Percentiles rank a stretch among this genome's conserved stretches.
Evolutionary conservation across 768 basidiomycete genomes (phyloP).

Genomic region (Lepiota brunneoincarnata): DNA sequence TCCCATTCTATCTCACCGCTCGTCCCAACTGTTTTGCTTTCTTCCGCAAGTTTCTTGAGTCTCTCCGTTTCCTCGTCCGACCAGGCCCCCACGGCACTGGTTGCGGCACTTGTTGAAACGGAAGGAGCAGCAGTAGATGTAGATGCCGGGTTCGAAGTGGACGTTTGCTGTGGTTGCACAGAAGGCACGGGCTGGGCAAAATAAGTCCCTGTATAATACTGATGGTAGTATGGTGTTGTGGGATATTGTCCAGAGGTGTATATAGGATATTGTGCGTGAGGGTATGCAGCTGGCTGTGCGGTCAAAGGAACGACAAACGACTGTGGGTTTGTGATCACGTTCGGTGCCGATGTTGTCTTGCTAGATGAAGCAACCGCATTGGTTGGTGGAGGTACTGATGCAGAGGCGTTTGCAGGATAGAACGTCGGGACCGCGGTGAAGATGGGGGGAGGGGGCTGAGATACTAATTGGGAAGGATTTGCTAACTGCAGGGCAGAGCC

Average conservation of each 20-base stretch:
- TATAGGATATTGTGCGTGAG: constrained; percentile 43
- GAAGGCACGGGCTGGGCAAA: constrained; percentile 17
- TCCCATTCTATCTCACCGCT: constrained; percentile 79
- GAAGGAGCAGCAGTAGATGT: constrained; percentile 16
- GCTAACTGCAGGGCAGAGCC: constrained; percentile 48
- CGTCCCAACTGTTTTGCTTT: constrained; percentile 46
- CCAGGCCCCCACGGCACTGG: constrained; percentile 54
- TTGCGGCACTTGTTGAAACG: constrained; percentile 20
- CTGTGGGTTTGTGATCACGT: constrained; percentile 67
- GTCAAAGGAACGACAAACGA: constrained; percentile 73
- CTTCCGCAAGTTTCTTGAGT: constrained; percentile 66
- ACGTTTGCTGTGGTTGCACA: constrained; percentile 12
- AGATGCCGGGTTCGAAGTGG: constrained; percentile 16
- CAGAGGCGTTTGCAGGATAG: constrained; percentile 25
- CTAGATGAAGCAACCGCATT: constrained; percentile 26
- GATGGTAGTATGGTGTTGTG: constrained; percentile 60
- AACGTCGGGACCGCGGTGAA: constrained; percentile 47
- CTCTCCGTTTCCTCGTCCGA: constrained; percentile 74
- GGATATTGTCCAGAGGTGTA: constrained; percentile 49
- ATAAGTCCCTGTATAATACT: constrained; percentile 34
- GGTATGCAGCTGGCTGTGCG: constrained; percentile 39
- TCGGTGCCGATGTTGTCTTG: constrained; percentile 28
- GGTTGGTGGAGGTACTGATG: constrained; percentile 25
- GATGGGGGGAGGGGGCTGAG: constrained; percentile 61
- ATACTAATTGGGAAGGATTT: constrained; percentile 68